Evolutionary conservation across 176 grass and related monocot species (phyloP), one percentile per base, ranked within the genome.

Genomic region (Oropetium thomaeum): DNA sequence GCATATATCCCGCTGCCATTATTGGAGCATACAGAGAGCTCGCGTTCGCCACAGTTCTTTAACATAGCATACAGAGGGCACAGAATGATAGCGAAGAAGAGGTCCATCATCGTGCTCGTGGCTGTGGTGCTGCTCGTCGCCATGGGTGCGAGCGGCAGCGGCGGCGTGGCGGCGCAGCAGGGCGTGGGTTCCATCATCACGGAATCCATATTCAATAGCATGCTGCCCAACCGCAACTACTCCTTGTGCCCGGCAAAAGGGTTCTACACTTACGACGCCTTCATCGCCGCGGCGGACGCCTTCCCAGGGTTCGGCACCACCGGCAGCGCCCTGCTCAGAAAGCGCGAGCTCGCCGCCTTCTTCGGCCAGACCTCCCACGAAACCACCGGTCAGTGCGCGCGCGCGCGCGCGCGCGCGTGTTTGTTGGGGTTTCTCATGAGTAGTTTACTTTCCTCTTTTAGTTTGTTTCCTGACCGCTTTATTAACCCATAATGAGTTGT

Each of bases 331-430:
- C 59, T 23, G 28, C 2, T 17, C 0, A 29, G 26, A 2, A 64
- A 60, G 59, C 76, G 76, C n/a, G 80, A 90, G 58, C 71, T 90
- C 76, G 84, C 88, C 4, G 80, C 88, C 22, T 90, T 90, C 84
- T 84, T 90, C 39, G 88, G 59, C 11, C 64, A 87, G 76, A 87
- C 84, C 61, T 90, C 88, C 12, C 84, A 90, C 29, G 84, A 90
- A 26, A 90, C 88, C 39, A 87, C 80, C 10, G 84, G 83, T 90
- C n/a, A n/a, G n/a, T n/a, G n/a, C n/a, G n/a, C n/a, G n/a, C n/a
- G n/a, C n/a, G n/a, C n/a, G n/a, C n/a, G n/a, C n/a, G n/a, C n/a
- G n/a, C n/a, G n/a, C n/a, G n/a, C n/a, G n/a, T n/a, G n/a, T n/a
- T n/a, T n/a, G n/a, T n/a, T n/a, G n/a, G n/a, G n/a, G n/a, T n/a